Percentiles rank a stretch among this genome's conserved stretches.
Evolutionary conservation across 176 grass and related monocot genomes (phyloP).

Genomic region (Avena sativa): DNA sequence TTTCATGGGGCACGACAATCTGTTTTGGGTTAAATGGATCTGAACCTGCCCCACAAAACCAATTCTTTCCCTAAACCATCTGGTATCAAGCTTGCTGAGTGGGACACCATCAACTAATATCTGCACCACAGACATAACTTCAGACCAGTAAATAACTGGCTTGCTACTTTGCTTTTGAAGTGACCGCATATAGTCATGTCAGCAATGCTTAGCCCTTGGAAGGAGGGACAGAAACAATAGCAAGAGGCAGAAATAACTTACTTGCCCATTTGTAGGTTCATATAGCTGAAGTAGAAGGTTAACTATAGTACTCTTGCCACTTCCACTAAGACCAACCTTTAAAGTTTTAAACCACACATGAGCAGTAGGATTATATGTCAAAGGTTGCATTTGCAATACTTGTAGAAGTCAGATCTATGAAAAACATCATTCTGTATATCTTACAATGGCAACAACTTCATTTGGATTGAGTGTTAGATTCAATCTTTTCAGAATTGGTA

Average conservation of each 20-base stretch:
- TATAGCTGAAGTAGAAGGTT: constrained; percentile 91
- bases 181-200: constrained; percentile 17
- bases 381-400: neutral
- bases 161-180: constrained; percentile 1
- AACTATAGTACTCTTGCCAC: constrained; percentile 94
- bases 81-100: constrained; percentile 71
- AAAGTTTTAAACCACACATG: constrained; percentile 43
- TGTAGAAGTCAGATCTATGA: constrained; percentile 21
- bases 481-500: constrained; percentile 67
- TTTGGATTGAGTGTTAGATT: constrained; percentile 73
- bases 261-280: constrained; percentile 87
- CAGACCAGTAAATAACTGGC: neutral
- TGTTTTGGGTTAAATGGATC: constrained; percentile 39
- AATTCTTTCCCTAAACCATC: constrained; percentile 97
- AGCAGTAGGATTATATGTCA: constrained; percentile 21
- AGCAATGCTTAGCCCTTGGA: neutral
- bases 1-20: neutral
- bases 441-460: constrained; percentile 98
- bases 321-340: constrained; percentile 96
- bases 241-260: constrained; percentile 51
- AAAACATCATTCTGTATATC: constrained; percentile 40
- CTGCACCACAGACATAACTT: constrained; percentile 51
- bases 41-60: constrained; percentile 91
- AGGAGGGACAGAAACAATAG: neutral
- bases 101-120: constrained; percentile 83